These are phyloP conservation scores for Yamadazyma phyllophila DNA, from an alignment of 805 yeast species.

Conservation along the genomic window DNA sequence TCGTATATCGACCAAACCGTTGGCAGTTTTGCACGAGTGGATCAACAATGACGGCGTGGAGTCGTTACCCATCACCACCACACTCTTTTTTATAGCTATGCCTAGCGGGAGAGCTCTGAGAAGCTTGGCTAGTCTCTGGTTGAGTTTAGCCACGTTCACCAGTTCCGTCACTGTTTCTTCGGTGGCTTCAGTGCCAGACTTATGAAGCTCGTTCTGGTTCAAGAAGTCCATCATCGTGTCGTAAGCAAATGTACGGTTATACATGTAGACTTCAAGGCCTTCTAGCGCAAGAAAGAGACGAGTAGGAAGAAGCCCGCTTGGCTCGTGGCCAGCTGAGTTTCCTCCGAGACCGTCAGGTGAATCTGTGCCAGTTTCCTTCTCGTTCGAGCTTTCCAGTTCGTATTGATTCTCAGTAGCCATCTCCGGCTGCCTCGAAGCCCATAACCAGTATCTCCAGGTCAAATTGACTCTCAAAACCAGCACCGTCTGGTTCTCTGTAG, in stretches of 20 bases:
- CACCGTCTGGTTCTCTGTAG: slow-evolving; percentile 71
- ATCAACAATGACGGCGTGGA: slow-evolving; percentile 73
- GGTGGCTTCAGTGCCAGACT: neutral
- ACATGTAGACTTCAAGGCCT: slow-evolving; percentile 81
- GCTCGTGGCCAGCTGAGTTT: no score
- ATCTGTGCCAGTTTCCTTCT: neutral
- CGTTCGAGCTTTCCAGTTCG: no score
- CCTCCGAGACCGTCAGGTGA: no score
- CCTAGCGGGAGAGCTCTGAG: slow-evolving; percentile 59
- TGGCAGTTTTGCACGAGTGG: slow-evolving; percentile 52
- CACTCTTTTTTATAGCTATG: slow-evolving; percentile 59
- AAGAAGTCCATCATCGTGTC: slow-evolving; percentile 54
- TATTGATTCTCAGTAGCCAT: no score
- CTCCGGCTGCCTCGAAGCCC: slow-evolving; percentile 43
- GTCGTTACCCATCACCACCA: slow-evolving; percentile 76
- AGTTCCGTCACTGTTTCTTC: neutral
- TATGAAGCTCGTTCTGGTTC: slow-evolving; percentile 12
- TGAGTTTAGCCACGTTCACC: slow-evolving; percentile 1
- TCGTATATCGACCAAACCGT: slow-evolving; percentile 57
- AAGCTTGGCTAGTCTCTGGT: slow-evolving; percentile 16
- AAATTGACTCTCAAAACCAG: slow-evolving; percentile 68
- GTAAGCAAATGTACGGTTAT: slow-evolving; percentile 77
- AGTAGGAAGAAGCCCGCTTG: slow-evolving; percentile 42
- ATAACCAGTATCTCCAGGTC: slow-evolving; percentile 89
- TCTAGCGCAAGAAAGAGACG: slow-evolving; percentile 58